Evolutionary conservation across 2,329 filamentous ascomycete species (phyloP).

Genomic region (Juglanconis oblonga): DNA sequence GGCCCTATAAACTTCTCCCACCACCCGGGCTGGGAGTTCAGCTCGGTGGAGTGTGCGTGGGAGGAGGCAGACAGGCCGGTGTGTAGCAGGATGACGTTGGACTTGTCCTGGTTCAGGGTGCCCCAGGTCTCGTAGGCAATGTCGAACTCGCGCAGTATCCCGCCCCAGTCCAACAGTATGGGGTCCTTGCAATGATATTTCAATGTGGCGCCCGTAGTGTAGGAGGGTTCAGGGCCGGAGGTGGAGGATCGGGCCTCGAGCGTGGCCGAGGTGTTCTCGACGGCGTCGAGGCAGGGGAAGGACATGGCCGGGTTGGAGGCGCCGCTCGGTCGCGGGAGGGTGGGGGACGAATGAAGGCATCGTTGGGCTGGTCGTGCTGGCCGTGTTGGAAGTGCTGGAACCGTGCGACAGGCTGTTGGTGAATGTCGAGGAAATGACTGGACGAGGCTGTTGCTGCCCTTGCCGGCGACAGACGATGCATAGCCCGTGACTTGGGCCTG

Average conservation of each 20-base stretch:
- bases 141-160: conserved; percentile 82
- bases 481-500: conserved; percentile 5
- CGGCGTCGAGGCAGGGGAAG: conserved; percentile 84
- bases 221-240: conserved; percentile 86
- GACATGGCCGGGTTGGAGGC: conserved; percentile 81
- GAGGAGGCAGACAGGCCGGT: conserved; percentile 96
- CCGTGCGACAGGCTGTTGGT: background rate
- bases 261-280: conserved; percentile 73
- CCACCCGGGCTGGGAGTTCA: conserved; percentile 88
- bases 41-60: conserved; percentile 87
- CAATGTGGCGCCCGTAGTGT: conserved; percentile 84
- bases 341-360: conserved; percentile 22
- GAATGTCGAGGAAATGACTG: background rate
- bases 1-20: conserved; percentile 99
- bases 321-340: conserved; percentile 27
- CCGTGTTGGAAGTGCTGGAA: too few species aligned
- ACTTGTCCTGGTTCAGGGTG: conserved; percentile 70
- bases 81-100: conserved; percentile 87
- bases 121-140: conserved; percentile 96
- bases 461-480: background rate
- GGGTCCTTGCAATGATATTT: conserved; percentile 71
- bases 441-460: background rate
- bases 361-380: background rate
- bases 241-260: conserved; percentile 64
- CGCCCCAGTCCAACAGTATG: conserved; percentile 89